Percentiles rank a stretch among this genome's conserved stretches.
Conservation (phyloP, 2,329 filamentous ascomycete species). For the Fusarium tjaetaba region DNA sequence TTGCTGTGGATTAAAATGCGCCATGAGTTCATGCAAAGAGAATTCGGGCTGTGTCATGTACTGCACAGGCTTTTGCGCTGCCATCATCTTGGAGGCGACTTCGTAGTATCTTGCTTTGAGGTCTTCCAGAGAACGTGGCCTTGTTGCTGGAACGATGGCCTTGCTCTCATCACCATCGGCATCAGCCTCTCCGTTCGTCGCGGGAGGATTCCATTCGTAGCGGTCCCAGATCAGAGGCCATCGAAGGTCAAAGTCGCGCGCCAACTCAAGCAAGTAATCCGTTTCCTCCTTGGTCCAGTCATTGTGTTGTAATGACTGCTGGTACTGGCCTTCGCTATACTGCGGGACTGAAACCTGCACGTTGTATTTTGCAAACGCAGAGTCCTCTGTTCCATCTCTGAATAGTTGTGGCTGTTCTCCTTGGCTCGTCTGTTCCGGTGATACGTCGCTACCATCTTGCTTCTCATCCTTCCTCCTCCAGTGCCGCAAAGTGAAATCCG, state of each 20-base stretch:
- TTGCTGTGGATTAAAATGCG: slow-evolving; percentile 82
- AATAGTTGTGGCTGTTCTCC: slow-evolving; percentile 29
- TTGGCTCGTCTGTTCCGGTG: slow-evolving; percentile 44
- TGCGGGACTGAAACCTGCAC: slow-evolving; percentile 79
- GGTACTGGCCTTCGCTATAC: slow-evolving; percentile 90
- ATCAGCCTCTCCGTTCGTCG: slow-evolving; percentile 57
- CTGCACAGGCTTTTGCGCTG: slow-evolving; percentile 79
- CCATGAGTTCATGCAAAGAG: slow-evolving; percentile 83
- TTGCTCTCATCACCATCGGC: slow-evolving; percentile 59
- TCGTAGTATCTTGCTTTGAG: slow-evolving; percentile 92
- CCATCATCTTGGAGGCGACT: slow-evolving; percentile 84
- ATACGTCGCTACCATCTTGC: slow-evolving; percentile 46
- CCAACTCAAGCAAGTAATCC: slow-evolving; percentile 84
- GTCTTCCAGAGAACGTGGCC: slow-evolving; percentile 81
- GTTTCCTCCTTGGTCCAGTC: slow-evolving; percentile 95
- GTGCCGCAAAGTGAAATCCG: slow-evolving; percentile 75
- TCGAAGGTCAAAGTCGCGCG: slow-evolving; percentile 82
- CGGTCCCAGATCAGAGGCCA: slow-evolving; percentile 94
- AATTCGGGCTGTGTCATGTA: slow-evolving; percentile 91
- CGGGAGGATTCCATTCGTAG: slow-evolving; percentile 75
- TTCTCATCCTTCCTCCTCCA: slow-evolving; percentile 76
- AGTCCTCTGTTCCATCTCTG: slow-evolving; percentile 62
- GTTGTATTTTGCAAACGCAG: slow-evolving; percentile 86
- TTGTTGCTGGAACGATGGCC: slow-evolving; percentile 63
- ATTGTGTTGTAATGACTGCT: slow-evolving; percentile 73